phyloP scores from a whole-genome alignment of 768 basidiomycete species.

The Tulasnella sp. region DNA sequence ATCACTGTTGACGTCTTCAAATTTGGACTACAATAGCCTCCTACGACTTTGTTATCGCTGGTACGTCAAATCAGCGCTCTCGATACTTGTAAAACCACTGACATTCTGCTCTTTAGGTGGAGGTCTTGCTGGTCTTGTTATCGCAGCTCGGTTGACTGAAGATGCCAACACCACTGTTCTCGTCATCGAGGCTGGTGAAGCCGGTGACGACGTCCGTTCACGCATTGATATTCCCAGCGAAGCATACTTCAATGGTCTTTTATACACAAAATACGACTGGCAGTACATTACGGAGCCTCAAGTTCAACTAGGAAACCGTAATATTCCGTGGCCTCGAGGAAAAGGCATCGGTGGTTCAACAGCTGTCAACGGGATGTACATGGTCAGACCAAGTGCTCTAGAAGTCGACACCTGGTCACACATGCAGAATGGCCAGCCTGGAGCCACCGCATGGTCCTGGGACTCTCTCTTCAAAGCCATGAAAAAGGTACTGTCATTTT shows the following conservation, averaged over 20 bases:
- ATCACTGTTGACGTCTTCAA: not conserved
- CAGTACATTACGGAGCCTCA: conserved; percentile 39
- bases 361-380: conserved; percentile 58
- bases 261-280: conserved; percentile 42
- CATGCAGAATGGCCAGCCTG: conserved; percentile 20
- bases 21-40: not conserved
- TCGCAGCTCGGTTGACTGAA: conserved; percentile 15
- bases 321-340: conserved; percentile 34
- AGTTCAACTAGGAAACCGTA: conserved; percentile 31
- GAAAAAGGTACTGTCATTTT: conserved; percentile 23
- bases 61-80: no score
- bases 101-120: no score
- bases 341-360: conserved; percentile 57
- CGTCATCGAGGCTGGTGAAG: conserved; percentile 13
- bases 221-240: conserved; percentile 36
- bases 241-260: conserved; percentile 41
- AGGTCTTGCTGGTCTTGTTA: conserved; percentile 14
- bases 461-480: conserved; percentile 34
- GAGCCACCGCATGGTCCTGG: conserved; percentile 32
- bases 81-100: no score
- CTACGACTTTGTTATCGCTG: conserved; percentile 15
- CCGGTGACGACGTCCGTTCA: conserved; percentile 7
- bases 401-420: conserved; percentile 38
- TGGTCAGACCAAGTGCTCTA: conserved; percentile 38
- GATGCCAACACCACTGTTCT: conserved; percentile 13